Percentiles rank a stretch among this genome's conserved stretches.
phyloP scores from a whole-genome alignment of 225 moss, liverwort and hornwort species.

The Physcomitrellopsis africana region DNA sequence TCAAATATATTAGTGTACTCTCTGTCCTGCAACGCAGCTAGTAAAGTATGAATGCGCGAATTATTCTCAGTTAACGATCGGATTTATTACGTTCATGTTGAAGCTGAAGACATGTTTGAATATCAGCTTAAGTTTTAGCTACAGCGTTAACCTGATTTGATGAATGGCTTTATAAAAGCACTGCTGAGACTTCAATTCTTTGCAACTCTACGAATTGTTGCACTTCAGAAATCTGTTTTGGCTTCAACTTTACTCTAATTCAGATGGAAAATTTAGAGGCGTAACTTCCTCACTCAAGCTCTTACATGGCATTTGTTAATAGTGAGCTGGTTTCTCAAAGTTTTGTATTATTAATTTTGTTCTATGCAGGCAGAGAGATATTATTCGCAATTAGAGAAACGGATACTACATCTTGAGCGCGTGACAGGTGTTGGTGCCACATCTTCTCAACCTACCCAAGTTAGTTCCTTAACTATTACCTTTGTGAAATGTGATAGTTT shows the following conservation, averaged over 20 bases:
- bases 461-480: conserved; percentile 6
- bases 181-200: conserved; percentile 2
- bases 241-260: not conserved
- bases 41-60: no score
- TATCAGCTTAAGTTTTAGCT: not conserved
- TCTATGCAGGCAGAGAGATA: conserved; percentile 50
- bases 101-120: not conserved
- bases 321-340: not conserved
- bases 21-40: not conserved
- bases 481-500: conserved; percentile 8
- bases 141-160: not conserved
- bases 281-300: no score
- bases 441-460: conserved; percentile 35
- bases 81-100: conserved; percentile 3
- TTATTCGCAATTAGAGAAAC: conserved; percentile 56
- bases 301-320: not conserved
- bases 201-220: not conserved
- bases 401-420: conserved; percentile 56
- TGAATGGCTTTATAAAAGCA: not conserved
- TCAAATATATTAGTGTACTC: not conserved
- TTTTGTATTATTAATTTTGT: conserved; percentile 4
- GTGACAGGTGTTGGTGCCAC: conserved; percentile 29
- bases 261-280: not conserved
- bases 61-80: no score
- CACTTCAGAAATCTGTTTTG: not conserved